Evolutionary conservation across 106 monocot genomes (phyloP).

Genomic region (Narthecium ossifragum): DNA sequence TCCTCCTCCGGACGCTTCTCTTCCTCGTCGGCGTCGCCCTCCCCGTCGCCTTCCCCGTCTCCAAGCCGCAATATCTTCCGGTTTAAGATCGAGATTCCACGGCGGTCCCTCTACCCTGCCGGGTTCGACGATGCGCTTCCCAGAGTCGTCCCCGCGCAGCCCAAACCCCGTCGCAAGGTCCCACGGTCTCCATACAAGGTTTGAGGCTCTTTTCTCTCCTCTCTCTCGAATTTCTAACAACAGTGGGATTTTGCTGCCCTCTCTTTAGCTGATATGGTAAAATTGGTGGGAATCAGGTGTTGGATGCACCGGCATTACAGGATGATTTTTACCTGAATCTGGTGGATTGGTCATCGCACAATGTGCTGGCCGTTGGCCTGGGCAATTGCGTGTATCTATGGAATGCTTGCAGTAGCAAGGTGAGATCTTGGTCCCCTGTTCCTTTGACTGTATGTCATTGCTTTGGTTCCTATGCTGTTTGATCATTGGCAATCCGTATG

Average conservation of each 20-base stretch:
- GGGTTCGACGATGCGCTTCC: conserved; percentile 55
- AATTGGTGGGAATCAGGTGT: conserved; percentile 38
- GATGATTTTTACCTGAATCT: conserved; percentile 99
- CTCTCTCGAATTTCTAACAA: not conserved
- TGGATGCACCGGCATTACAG: conserved; percentile 96
- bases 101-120: conserved; percentile 20
- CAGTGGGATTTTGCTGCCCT: not conserved
- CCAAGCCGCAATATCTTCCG: conserved; percentile 78
- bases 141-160: conserved; percentile 24
- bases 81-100: conserved; percentile 68
- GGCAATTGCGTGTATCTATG: conserved; percentile 98
- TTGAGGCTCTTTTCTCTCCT: not conserved
- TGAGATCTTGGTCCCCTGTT: conserved; percentile 13
- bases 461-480: not conserved
- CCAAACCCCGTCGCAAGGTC: conserved; percentile 62
- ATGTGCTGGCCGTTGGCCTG: conserved; percentile 84
- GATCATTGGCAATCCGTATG: too few species aligned
- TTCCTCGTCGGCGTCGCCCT: conserved; percentile 27
- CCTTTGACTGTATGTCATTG: not conserved
- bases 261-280: not conserved
- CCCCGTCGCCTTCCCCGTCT: conserved; percentile 19
- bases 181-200: conserved; percentile 84
- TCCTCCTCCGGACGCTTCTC: conserved; percentile 12
- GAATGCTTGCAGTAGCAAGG: conserved; percentile 99
- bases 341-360: conserved; percentile 92